Base-by-base conservation (phyloP, 495 filamentous ascomycete species). In the Aspergillus ellipticus region DNA sequence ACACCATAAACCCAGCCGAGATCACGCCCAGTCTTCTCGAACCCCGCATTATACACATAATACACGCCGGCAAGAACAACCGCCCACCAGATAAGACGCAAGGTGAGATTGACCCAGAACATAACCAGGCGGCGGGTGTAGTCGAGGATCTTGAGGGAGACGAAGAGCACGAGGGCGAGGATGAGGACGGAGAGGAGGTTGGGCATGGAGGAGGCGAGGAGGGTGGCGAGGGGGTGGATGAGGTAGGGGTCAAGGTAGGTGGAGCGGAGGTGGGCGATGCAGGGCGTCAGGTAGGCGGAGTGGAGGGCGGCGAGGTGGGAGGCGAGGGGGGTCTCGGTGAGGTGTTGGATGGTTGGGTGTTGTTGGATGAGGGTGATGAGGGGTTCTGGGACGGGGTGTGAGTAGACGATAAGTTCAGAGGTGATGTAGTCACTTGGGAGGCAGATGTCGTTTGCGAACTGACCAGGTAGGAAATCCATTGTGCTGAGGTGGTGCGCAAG, bases 141-240 rank as follows among this genome's bases (percentile, higher is more conserved):
- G 63, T 84, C 72, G n/a, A 94, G 69, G 51, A 91, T 62, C 64
- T 86, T 81, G 56, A 92, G 68, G 16, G 81, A 80, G 46, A 90
- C 48, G 55, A 89, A 64, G 29, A 92, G 61, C 42, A 82, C 56
- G 39, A 85, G 53, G 1, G 82, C 59, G 13, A 88, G 70, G 33
- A 80, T 65, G 5, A 85, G 63, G 53, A 88, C 69, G 16, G 86
- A 82, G 42, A 83, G 60, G 48, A 89, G 64, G 72, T 89, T 85
- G 5, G 80, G 83, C 62, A 76, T 70, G 21, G 76, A 66, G 58
- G 76, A 69, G 66, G 17, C 58, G 53, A 85, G 68, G n/a, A 85
- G 72, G 13, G 71, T 66, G 7, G 81, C 63, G 47, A 74, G 68
- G 0, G 74, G 73, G 24, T 68, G 61, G 42, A 77, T 52, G 6